Evolutionary conservation across 208 protist species (phyloP).

Genomic region (Leishmania major): DNA sequence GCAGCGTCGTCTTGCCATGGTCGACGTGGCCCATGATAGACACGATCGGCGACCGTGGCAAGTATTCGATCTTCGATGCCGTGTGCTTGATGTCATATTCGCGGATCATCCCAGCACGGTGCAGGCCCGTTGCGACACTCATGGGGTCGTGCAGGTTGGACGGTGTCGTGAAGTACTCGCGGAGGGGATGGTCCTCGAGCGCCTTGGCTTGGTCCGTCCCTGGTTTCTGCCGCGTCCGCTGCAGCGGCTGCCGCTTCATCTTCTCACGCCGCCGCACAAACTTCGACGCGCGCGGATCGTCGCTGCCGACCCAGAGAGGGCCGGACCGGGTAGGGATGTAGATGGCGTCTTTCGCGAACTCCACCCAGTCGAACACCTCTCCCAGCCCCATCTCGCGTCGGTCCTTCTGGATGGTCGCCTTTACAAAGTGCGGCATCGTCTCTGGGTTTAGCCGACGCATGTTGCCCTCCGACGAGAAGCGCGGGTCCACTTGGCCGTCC

Average conservation of each 20-base stretch:
- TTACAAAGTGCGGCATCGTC: constrained; percentile 89
- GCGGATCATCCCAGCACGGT: constrained; percentile 74
- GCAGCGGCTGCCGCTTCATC: constrained; percentile 84
- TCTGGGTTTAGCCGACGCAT: constrained; percentile 81
- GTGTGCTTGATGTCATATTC: constrained; percentile 89
- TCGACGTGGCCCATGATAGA: constrained; percentile 99
- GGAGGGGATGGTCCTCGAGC: constrained; percentile 84
- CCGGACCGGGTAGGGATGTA: constrained; percentile 86
- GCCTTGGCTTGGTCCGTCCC: constrained; percentile 72
- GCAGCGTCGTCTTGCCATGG: constrained; percentile 98
- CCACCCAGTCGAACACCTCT: constrained; percentile 86
- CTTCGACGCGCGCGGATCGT: constrained; percentile 81
- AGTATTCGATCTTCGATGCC: constrained; percentile 77
- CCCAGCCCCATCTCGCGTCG: constrained; percentile 83
- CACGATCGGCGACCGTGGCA: constrained; percentile 92
- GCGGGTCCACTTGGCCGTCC: constrained; percentile 76
- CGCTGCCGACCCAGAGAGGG: constrained; percentile 84
- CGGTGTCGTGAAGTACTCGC: constrained; percentile 87
- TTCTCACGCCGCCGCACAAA: constrained; percentile 79
- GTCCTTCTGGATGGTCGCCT: constrained; percentile 90
- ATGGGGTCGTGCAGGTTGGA: constrained; percentile 83
- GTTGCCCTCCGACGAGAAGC: constrained; percentile 69
- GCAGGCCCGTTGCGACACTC: constrained; percentile 77
- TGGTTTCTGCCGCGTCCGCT: constrained; percentile 72
- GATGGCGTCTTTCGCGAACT: constrained; percentile 89